A percentile compares a stretch with the other conserved stretches of the same genome.
Evolutionary conservation across 305 asterid species (phyloP).

Genomic region (Nicotiana rustica): DNA sequence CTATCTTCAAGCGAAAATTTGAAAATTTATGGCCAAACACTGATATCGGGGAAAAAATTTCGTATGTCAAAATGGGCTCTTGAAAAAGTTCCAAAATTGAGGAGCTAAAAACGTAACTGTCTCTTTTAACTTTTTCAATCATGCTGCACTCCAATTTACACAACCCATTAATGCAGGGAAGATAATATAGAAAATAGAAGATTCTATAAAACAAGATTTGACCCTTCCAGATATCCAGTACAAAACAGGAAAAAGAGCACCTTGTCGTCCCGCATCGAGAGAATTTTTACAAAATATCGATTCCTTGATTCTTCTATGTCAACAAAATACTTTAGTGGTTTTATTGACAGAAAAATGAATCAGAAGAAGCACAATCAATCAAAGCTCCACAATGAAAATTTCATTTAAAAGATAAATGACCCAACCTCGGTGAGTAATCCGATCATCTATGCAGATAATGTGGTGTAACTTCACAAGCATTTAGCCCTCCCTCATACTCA

Average conservation of each 20-base stretch:
- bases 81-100: too few relatives aligned
- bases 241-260: neutral
- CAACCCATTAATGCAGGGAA: neutral
- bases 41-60: too few relatives aligned
- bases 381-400: neutral
- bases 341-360: neutral
- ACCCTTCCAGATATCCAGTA: neutral
- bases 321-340: too few relatives aligned
- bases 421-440: neutral
- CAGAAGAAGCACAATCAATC: neutral
- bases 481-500: neutral
- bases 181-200: neutral
- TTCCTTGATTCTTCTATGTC: neutral
- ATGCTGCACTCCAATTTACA: neutral
- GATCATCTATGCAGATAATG: neutral
- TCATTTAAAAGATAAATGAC: neutral
- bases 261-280: neutral
- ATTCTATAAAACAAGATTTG: neutral
- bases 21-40: too few relatives aligned
- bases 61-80: too few relatives aligned
- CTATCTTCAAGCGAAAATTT: too few relatives aligned
- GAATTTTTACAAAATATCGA: neutral
- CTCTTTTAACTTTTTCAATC: too few relatives aligned
- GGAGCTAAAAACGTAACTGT: too few relatives aligned
- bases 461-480: neutral